Conservation (phyloP, 2,329 filamentous ascomycete species). For the Cladobotryum mycophilum region DNA sequence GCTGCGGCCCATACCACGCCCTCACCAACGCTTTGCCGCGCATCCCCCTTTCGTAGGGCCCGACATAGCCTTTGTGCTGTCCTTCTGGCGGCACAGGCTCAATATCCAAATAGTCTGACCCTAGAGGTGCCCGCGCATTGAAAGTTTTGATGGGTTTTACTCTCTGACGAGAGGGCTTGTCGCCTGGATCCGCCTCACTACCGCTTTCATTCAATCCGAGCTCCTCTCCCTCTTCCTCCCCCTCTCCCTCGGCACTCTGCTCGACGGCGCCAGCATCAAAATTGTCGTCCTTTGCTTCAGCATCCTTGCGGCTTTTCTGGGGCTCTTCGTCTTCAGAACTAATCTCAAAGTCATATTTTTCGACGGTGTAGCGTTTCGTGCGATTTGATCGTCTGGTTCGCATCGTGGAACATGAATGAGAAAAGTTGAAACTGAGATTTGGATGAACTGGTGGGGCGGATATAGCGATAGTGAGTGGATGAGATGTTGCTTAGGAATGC, state of each 20-base stretch:
- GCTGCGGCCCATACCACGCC: conserved; percentile 37
- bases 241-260: conserved; percentile 16
- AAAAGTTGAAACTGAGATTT: background rate
- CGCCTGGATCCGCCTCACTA: conserved; percentile 21
- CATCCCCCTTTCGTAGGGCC: conserved; percentile 29
- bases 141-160: conserved; percentile 18
- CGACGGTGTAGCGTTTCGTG: conserved; percentile 26
- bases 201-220: conserved; percentile 25
- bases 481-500: background rate
- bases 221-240: conserved; percentile 28
- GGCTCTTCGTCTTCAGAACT: conserved; percentile 23
- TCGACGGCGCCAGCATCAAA: conserved; percentile 23
- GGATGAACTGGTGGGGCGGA: background rate
- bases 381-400: conserved; percentile 33
- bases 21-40: conserved; percentile 30
- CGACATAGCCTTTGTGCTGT: conserved; percentile 28
- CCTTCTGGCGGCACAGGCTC: conserved; percentile 29
- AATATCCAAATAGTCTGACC: conserved; percentile 25
- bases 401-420: conserved; percentile 20
- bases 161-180: conserved; percentile 22
- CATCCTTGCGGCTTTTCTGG: conserved; percentile 17
- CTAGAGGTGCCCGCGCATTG: conserved; percentile 17
- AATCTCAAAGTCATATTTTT: conserved; percentile 31
- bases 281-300: conserved; percentile 25
- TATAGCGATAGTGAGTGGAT: background rate